These are phyloP conservation scores for Boletellus deceptivus DNA, from an alignment of 1,284 basidiomycete species.

Conservation along the genomic window DNA sequence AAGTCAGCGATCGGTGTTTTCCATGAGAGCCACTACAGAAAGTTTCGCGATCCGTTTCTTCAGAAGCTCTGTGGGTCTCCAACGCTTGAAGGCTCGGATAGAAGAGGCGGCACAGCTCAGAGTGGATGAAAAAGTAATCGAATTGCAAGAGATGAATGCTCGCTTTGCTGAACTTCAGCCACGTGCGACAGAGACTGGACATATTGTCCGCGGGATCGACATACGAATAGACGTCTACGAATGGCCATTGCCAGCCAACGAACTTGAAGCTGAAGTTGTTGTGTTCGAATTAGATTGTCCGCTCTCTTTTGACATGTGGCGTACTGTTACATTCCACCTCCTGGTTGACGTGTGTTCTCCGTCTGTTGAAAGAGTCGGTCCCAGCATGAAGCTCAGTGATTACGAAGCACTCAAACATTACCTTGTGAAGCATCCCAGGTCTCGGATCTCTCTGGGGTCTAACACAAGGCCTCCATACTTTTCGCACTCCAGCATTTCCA, in stretches of 20 bases:
- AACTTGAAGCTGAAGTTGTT: conserved; percentile 24
- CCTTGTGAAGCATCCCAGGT: not conserved
- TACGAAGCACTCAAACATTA: not conserved
- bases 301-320: conserved; percentile 41
- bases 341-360: conserved; percentile 34
- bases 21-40: not conserved
- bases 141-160: not conserved
- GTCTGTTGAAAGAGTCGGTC: not conserved
- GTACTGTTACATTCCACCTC: conserved; percentile 40
- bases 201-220: too few relatives aligned
- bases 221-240: not conserved
- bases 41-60: conserved; percentile 27
- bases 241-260: not conserved
- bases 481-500: not conserved
- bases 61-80: not conserved
- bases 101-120: not conserved
- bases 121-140: not conserved
- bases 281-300: conserved; percentile 50
- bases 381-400: conserved; percentile 12
- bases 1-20: conserved; percentile 20
- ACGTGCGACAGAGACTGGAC: too few relatives aligned
- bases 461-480: conserved; percentile 34
- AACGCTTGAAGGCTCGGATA: not conserved
- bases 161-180: too few relatives aligned
- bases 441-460: conserved; percentile 38